Base-by-base conservation (phyloP, 2,329 filamentous ascomycete species). In the Trichocomaceae sp. region DNA sequence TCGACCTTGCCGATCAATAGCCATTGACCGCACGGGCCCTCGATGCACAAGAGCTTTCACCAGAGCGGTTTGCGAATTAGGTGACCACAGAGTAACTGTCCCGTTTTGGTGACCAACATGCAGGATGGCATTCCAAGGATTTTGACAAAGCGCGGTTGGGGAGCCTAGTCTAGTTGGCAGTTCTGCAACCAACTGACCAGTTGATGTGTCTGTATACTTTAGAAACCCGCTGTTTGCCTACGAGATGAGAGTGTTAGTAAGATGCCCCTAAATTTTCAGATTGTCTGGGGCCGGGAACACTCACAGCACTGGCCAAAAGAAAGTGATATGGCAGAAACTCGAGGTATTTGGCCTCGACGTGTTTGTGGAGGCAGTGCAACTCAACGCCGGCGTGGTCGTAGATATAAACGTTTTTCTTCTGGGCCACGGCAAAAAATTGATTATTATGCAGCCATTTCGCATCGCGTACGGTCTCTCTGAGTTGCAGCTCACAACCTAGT, bases 321-420 rank as follows among this genome's bases (percentile, higher is more conserved):
- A 95, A 99, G 70, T 99, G 93, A 68, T 96, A 97, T 0, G 92
- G 92, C 13, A 97, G 77, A 68, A 96, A 99, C 72, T 97, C 90
- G 80, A 99, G 90, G 70, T 95, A 86, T 12, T 88, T 87, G 13
- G 95, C 88, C 70, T 99, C 93, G 58, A 88, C 82, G 69, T 96
- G 92, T 70, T 93, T 93, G 71, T 85, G 85, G 66, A 99, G 75
- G 68, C 88, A 91, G 70, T 99, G 93, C 53, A 99, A 75, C 74
- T 99, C 93, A 19, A 96, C 88, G 50, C 93, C 93, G 55, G 88
- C 83, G 55, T 84, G 80, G 66, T 96, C 93, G 76, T 99, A 99
- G 61, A 99, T 96, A 75, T 96, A 99, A 60, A 93, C 88, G 63
- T 93, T 87, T 73, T 92, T 93, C 78, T 96, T 96, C 74, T 99